phyloP scores from a whole-genome alignment of 1,139 yeast genomes.

The Suhomyces guaymorum region DNA sequence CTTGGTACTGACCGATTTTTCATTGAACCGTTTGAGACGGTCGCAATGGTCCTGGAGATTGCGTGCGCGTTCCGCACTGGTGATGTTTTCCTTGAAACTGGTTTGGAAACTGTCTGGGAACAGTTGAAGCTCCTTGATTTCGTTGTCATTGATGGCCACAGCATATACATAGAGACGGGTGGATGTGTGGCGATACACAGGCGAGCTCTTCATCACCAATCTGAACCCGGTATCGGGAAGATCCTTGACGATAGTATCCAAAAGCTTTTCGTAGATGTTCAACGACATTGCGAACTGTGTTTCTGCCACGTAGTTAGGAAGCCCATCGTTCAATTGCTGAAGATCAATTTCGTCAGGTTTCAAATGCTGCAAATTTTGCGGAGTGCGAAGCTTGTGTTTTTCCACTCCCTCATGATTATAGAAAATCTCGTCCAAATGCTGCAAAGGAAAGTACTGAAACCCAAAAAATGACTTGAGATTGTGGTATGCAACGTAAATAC shows the following conservation, averaged over 20 bases:
- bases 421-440: slow-evolving; percentile 59
- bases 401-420: slow-evolving; percentile 25
- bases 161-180: slow-evolving; percentile 32
- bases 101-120: slow-evolving; percentile 23
- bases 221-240: slow-evolving; percentile 31
- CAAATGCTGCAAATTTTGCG: slow-evolving; percentile 30
- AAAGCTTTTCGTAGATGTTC: slow-evolving; percentile 52
- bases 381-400: slow-evolving; percentile 31
- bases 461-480: slow-evolving; percentile 82
- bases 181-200: slow-evolving; percentile 5
- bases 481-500: slow-evolving; percentile 89
- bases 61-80: slow-evolving; percentile 16
- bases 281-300: slow-evolving; percentile 69
- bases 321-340: slow-evolving; percentile 27
- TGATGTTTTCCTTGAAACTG: slow-evolving; percentile 23
- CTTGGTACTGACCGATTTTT: slow-evolving; percentile 9
- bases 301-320: slow-evolving; percentile 62
- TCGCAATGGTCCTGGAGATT: slow-evolving; percentile 20
- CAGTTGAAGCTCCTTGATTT: slow-evolving; percentile 27
- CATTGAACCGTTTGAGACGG: slow-evolving; percentile 20
- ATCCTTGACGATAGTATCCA: slow-evolving; percentile 42
- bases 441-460: slow-evolving; percentile 80
- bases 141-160: slow-evolving; percentile 31
- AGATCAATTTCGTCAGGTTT: slow-evolving; percentile 17
- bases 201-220: slow-evolving; percentile 28